phyloP scores from a whole-genome alignment of 768 basidiomycete species.

The Coprinopsis strossmayeri region DNA sequence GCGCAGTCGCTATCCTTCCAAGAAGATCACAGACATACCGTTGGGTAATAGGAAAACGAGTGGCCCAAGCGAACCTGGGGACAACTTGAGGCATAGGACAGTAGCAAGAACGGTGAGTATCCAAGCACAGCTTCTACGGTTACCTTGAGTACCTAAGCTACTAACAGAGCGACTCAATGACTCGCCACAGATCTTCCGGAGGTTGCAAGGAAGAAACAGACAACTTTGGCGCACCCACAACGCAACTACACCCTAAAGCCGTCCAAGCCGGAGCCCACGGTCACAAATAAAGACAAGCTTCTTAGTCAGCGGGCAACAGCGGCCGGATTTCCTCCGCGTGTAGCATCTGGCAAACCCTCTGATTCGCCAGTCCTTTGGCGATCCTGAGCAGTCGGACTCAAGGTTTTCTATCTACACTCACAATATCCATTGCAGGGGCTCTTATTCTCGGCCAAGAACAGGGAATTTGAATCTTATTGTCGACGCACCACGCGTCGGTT shows the following conservation, averaged over 20 bases:
- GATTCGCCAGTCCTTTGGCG: not conserved
- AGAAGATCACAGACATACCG: no score
- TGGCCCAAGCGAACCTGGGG: no score
- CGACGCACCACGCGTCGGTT: slow-evolving; percentile 7
- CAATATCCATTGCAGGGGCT: not conserved
- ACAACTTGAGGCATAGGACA: no score
- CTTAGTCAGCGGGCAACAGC: not conserved
- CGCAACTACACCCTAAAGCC: not conserved
- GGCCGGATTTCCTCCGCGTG: not conserved
- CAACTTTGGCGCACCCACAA: not conserved
- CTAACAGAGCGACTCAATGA: no score
- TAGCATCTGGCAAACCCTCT: not conserved
- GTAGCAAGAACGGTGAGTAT: no score
- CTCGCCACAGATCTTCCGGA: no score
- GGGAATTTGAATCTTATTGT: slow-evolving; percentile 3
- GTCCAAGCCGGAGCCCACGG: not conserved
- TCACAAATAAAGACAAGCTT: not conserved
- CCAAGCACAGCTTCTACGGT: no score
- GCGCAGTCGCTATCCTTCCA: no score
- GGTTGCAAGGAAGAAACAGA: not conserved
- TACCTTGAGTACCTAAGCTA: no score
- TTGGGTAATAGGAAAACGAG: no score
- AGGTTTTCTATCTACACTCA: not conserved
- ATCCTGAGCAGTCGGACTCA: not conserved
- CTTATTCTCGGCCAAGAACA: not conserved